These are phyloP conservation scores for Eucalyptus curtisii DNA, from an alignment of 345 rosid genomes.

Conservation along the genomic window DNA sequence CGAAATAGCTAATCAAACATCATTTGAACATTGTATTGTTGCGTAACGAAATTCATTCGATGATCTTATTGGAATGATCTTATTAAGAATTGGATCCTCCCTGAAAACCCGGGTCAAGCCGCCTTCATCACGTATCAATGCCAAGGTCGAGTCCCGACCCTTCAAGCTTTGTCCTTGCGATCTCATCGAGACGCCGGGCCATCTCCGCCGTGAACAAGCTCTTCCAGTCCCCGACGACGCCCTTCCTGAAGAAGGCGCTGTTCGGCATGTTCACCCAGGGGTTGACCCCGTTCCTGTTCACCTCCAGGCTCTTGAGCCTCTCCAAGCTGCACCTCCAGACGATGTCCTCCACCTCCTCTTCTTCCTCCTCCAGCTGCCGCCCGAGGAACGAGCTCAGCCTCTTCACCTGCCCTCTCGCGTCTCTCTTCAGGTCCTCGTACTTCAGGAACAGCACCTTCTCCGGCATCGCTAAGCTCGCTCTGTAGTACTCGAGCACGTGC, in stretches of 20 bases:
- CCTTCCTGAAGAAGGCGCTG: slow-evolving; percentile 16
- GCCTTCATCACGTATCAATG: background rate
- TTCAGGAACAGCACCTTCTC: slow-evolving; percentile 13
- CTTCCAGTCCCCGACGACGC: slow-evolving; percentile 25
- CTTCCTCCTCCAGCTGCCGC: background rate
- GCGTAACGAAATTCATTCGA: background rate
- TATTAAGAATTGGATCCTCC: background rate
- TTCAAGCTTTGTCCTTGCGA: background rate
- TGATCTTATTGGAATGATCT: background rate
- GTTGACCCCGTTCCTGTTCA: slow-evolving; percentile 15
- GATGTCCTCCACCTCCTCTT: slow-evolving; percentile 13
- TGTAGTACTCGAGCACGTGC: slow-evolving; percentile 20
- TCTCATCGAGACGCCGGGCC: background rate
- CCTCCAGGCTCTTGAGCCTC: slow-evolving; percentile 29
- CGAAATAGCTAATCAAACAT: no score
- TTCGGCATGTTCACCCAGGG: slow-evolving; percentile 1
- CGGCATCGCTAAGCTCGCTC: slow-evolving; percentile 1
- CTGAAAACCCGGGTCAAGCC: background rate
- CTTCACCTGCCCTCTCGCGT: slow-evolving; percentile 2
- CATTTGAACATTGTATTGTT: background rate
- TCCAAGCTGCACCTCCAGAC: slow-evolving; percentile 21
- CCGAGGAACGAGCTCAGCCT: slow-evolving; percentile 11
- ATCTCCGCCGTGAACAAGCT: slow-evolving; percentile 5
- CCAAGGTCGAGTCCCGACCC: slow-evolving; percentile 7
- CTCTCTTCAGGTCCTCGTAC: slow-evolving; percentile 23